Percentiles rank a stretch among this genome's conserved stretches.
Evolutionary conservation across 306 rosid species (phyloP).

Genomic region (Lathyrus oleraceus): DNA sequence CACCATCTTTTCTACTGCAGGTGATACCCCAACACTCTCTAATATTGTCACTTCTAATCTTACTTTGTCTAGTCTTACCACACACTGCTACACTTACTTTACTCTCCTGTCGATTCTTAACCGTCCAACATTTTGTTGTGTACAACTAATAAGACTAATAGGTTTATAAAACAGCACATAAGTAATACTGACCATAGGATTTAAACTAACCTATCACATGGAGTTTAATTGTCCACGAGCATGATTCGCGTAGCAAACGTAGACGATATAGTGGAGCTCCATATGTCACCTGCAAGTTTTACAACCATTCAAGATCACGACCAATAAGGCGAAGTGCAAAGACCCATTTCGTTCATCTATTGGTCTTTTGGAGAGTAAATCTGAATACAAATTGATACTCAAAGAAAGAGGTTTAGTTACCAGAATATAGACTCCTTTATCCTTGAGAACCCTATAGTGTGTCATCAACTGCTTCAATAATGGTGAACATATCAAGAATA

Average conservation of each 20-base stretch:
- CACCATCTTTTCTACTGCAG: too few species aligned
- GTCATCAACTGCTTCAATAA: conserved; percentile 92
- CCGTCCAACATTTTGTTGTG: too few species aligned
- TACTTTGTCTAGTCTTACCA: too few species aligned
- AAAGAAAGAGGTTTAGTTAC: conserved; percentile 46
- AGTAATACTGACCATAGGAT: not conserved
- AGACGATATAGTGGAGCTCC: conserved; percentile 80
- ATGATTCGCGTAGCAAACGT: conserved; percentile 57
- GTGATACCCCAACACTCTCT: too few species aligned
- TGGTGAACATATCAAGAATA: conserved; percentile 74
- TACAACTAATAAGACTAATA: not conserved
- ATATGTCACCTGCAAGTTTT: conserved; percentile 65
- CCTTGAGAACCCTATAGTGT: conserved; percentile 96
- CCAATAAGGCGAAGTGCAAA: conserved; percentile 21
- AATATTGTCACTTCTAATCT: too few species aligned
- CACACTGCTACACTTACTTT: not conserved
- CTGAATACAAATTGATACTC: conserved; percentile 8
- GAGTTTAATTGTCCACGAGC: conserved; percentile 70
- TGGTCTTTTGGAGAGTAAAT: conserved; percentile 12
- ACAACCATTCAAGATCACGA: conserved; percentile 30
- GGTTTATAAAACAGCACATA: not conserved
- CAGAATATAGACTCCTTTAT: conserved; percentile 83
- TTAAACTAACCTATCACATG: conserved; percentile 78
- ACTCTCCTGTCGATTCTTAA: too few species aligned
- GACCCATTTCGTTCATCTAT: not conserved